Base-by-base conservation (phyloP, 306 rosid species). In the Sphenostylis stenocarpa region DNA sequence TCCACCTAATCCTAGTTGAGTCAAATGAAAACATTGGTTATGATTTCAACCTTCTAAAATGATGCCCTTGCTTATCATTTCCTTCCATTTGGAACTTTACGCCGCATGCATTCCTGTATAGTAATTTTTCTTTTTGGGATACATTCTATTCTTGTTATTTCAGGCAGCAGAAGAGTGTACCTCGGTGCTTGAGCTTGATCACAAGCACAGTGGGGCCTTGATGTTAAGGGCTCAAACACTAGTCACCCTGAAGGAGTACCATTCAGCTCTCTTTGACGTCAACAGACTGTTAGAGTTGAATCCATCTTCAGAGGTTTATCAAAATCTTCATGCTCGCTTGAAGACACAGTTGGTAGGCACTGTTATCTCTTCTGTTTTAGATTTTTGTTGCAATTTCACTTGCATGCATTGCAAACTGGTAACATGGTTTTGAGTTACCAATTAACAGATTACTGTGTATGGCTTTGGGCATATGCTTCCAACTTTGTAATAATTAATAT, bases 131-230 rank as follows among this genome's bases (percentile, higher is more conserved):
- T 16, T 47, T 47, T 4, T 62, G 13, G 55, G 64, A 4, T 72
- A 21, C 51, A 26, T 63, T 78, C 36, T 64, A 52, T 23, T 61
- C 57, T 77, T 73, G 12, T 83, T 43, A 34, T 76, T 72, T 55
- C 86, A 93, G 98, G 98, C 97, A 16, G 96, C 98, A 70, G 93
- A 85, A 73, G 98, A 93, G 86, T 93, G 97, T 56, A 93, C 97
- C 26, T 93, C 92, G 19, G 97, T 93, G 70, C 94, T 93, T 80
- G 97, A 90, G 84, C 93, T 90, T 78, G 96, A 93, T 82, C 80
- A 79, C 58, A 74, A 86, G 13, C 97, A 93, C 82, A 90, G 94
- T 4, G 97, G 97, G 76, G 97, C 97, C 0, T 67, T 93, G 83
- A 90, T 93, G 97, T 69, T 93, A 73, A 84, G 97, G 36, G 96